Evolutionary conservation across 345 rosid species (phyloP).

Genomic region (Euphorbia lathyris): DNA sequence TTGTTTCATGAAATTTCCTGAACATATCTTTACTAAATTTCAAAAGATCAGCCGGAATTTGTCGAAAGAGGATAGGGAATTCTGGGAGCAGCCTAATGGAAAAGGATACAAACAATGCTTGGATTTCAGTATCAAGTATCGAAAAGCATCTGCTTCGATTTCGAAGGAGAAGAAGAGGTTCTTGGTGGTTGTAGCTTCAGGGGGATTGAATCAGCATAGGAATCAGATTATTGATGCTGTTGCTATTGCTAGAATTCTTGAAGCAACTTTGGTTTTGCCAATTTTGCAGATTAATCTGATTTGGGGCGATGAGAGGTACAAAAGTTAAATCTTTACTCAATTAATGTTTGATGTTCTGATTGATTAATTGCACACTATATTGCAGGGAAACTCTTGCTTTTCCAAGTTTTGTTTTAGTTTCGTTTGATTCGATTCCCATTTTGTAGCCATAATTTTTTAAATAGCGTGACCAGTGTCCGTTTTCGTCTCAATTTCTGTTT

Average conservation of each 20-base stretch:
- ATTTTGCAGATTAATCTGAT: conserved; percentile 62
- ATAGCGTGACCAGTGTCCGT: too few species aligned
- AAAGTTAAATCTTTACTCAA: neutral
- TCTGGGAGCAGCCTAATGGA: conserved; percentile 64
- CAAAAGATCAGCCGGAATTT: conserved; percentile 40
- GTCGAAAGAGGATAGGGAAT: conserved; percentile 52
- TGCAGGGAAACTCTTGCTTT: too few species aligned
- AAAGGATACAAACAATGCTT: conserved; percentile 65
- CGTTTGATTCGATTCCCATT: too few species aligned
- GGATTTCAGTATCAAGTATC: conserved; percentile 51
- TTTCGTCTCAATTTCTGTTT: too few species aligned
- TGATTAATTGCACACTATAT: too few species aligned
- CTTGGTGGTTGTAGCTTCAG: conserved; percentile 66
- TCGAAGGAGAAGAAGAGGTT: conserved; percentile 58
- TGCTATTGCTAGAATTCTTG: conserved; percentile 70
- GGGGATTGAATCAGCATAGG: conserved; percentile 70
- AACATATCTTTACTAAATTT: too few species aligned
- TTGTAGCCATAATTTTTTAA: too few species aligned
- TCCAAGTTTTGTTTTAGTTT: too few species aligned
- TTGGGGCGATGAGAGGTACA: conserved; percentile 74
- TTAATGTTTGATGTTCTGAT: neutral
- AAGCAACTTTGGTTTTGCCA: conserved; percentile 68
- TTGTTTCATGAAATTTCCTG: too few species aligned
- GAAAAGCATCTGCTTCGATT: conserved; percentile 41
- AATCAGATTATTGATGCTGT: conserved; percentile 76